These are phyloP conservation scores for Penicillium odoratum DNA, from an alignment of 495 filamentous ascomycete species.

Conservation along the genomic window DNA sequence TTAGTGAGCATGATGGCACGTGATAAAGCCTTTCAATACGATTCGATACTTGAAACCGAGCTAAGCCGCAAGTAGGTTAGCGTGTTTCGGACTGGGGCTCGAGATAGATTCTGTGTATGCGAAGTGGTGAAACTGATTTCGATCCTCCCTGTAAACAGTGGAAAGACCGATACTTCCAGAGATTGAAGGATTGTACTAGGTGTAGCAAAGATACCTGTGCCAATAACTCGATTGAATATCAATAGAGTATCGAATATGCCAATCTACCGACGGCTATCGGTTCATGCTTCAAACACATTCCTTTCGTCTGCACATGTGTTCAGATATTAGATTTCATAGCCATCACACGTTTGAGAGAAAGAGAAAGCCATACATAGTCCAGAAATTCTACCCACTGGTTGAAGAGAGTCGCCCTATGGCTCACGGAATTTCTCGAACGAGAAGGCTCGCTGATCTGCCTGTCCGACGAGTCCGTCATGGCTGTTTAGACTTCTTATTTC, in stretches of 20 bases:
- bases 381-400: slow-evolving; percentile 36
- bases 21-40: too few relatives aligned
- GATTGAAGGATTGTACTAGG: slow-evolving; percentile 55
- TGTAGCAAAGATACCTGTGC: slow-evolving; percentile 66
- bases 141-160: too few relatives aligned
- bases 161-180: slow-evolving; percentile 55
- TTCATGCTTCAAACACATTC: slow-evolving; percentile 62
- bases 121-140: too few relatives aligned
- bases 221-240: slow-evolving; percentile 66
- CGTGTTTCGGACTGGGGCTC: too few relatives aligned
- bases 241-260: slow-evolving; percentile 60
- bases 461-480: not conserved
- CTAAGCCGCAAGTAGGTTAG: too few relatives aligned
- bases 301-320: slow-evolving; percentile 34
- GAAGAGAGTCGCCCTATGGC: slow-evolving; percentile 29
- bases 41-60: too few relatives aligned
- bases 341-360: not conserved
- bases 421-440: slow-evolving; percentile 20
- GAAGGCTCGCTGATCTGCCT: slow-evolving; percentile 7
- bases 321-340: not conserved
- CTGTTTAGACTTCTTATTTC: not conserved
- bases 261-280: slow-evolving; percentile 61
- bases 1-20: too few relatives aligned
- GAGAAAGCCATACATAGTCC: slow-evolving; percentile 32
- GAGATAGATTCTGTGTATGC: too few relatives aligned